phyloP scores from a whole-genome alignment of 1,139 yeast species.

The Candida sp. region DNA sequence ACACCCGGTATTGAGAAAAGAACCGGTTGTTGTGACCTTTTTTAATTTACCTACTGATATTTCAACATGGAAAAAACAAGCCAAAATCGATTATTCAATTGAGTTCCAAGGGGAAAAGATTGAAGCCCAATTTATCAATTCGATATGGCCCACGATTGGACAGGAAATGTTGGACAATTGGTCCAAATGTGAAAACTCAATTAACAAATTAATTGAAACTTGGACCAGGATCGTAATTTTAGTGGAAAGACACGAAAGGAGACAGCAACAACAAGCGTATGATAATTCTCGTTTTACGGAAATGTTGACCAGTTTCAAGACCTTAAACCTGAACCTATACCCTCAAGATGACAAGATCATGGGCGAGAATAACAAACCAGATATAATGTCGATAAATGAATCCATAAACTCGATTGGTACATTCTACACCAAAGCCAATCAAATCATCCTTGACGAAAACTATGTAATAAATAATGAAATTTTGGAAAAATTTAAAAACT shows the following conservation, averaged over 20 bases:
- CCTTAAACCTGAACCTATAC: conserved; percentile 44
- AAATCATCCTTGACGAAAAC: conserved; percentile 63
- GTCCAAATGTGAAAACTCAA: conserved; percentile 28
- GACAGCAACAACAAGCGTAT: conserved; percentile 67
- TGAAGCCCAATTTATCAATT: conserved; percentile 38
- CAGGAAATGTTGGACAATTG: conserved; percentile 36
- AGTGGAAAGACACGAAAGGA: conserved; percentile 73
- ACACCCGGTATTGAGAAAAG: conserved; percentile 77
- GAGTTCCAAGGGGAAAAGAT: conserved; percentile 72
- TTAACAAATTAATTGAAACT: conserved; percentile 43
- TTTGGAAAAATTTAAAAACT: conserved; percentile 73
- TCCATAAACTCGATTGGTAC: conserved; percentile 54
- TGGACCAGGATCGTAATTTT: conserved; percentile 62
- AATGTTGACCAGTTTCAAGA: conserved; percentile 46
- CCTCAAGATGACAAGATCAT: conserved; percentile 38
- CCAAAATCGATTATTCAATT: conserved; percentile 67
- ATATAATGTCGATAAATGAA: conserved; percentile 50
- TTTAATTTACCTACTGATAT: conserved; percentile 84
- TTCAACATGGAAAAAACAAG: conserved; percentile 77
- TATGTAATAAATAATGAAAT: conserved; percentile 52
- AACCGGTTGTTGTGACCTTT: conserved; percentile 75
- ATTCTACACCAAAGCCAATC: conserved; percentile 50
- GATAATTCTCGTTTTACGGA: conserved; percentile 63
- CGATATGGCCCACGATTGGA: conserved; percentile 44
- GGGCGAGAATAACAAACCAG: conserved; percentile 30